Percentiles rank a stretch among this genome's conserved stretches.
Evolutionary conservation across 441 rosid genomes (phyloP).

Genomic region (Gossypium gossypioides): DNA sequence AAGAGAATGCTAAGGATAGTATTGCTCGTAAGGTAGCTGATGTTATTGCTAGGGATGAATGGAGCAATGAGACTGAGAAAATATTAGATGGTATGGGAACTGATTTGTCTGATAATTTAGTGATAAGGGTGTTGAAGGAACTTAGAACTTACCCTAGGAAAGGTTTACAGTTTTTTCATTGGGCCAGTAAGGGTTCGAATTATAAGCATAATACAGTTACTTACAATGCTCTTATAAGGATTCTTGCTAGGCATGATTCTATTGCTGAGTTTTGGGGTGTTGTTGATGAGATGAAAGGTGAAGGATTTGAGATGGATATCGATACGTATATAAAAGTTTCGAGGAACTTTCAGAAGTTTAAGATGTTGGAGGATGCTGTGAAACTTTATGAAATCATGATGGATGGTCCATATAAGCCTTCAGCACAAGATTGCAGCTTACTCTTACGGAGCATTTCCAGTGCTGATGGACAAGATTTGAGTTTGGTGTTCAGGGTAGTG

Average conservation of each 20-base stretch:
- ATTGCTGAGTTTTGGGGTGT: conserved; percentile 55
- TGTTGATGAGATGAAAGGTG: conserved; percentile 54
- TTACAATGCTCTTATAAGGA: conserved; percentile 51
- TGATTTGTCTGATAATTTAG: conserved; percentile 49
- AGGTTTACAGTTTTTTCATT: conserved; percentile 50
- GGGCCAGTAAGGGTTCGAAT: conserved; percentile 38
- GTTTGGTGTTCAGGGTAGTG: conserved; percentile 56
- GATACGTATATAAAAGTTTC: conserved; percentile 67
- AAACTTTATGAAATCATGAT: conserved; percentile 78
- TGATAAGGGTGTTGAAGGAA: conserved; percentile 56
- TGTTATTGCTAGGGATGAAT: conserved; percentile 28
- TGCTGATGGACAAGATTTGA: conserved; percentile 38
- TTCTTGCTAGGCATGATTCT: conserved; percentile 54
- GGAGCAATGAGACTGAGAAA: conserved; percentile 49
- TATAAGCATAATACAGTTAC: conserved; percentile 45
- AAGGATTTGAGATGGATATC: conserved; percentile 54
- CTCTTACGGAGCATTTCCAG: conserved; percentile 49
- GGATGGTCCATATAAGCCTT: conserved; percentile 76
- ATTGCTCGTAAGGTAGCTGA: conserved; percentile 32
- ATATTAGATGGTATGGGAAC: conserved; percentile 42
- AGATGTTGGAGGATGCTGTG: conserved; percentile 60
- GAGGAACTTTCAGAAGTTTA: conserved; percentile 63
- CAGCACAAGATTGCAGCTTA: conserved; percentile 50
- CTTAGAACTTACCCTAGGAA: conserved; percentile 44
- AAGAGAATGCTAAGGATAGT: conserved; percentile 46